Evolutionary conservation across 2,329 filamentous ascomycete species (phyloP).

Genomic region (Harringtonia aguacate): DNA sequence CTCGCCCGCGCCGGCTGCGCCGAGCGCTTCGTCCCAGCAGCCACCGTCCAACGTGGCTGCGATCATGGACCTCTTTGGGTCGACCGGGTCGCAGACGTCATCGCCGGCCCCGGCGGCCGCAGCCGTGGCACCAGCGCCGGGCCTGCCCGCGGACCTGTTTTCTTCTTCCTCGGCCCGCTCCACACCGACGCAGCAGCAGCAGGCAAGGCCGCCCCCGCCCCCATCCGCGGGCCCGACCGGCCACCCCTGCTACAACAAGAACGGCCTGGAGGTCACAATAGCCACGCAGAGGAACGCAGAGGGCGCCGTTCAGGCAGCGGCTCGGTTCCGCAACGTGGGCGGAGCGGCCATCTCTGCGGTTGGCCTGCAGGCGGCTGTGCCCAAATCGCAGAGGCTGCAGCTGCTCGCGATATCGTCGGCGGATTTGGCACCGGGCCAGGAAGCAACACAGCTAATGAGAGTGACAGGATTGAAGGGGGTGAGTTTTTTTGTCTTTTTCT

Average conservation of each 20-base stretch:
- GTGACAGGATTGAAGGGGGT: conserved; percentile 79
- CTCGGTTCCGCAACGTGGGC: conserved; percentile 72
- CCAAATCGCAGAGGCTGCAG: conserved; percentile 91
- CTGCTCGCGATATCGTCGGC: conserved; percentile 78
- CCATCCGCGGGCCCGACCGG: conserved; percentile 29
- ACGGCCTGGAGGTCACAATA: conserved; percentile 71
- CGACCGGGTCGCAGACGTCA: conserved; percentile 12
- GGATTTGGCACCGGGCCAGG: conserved; percentile 64
- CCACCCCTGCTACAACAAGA: conserved; percentile 74
- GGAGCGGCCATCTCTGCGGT: conserved; percentile 60
- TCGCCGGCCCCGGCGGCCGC: conserved; percentile 17
- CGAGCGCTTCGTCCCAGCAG: conserved; percentile 36
- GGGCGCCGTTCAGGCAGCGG: conserved; percentile 68
- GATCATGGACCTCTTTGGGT: conserved; percentile 84
- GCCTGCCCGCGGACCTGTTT: conserved; percentile 30
- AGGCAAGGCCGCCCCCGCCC: conserved; percentile 21
- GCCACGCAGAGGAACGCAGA: conserved; percentile 75
- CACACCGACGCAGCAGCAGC: conserved; percentile 28
- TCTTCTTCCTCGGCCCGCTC: conserved; percentile 25
- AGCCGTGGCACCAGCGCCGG: conserved; percentile 29
- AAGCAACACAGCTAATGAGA: conserved; percentile 86
- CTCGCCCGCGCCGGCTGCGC: conserved; percentile 30
- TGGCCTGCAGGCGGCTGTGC: conserved; percentile 86
- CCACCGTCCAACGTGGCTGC: conserved; percentile 51
- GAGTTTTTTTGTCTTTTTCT: conserved; percentile 35